Conservation (phyloP, 1,284 basidiomycete species). For the Leccinum subrobustum region DNA sequence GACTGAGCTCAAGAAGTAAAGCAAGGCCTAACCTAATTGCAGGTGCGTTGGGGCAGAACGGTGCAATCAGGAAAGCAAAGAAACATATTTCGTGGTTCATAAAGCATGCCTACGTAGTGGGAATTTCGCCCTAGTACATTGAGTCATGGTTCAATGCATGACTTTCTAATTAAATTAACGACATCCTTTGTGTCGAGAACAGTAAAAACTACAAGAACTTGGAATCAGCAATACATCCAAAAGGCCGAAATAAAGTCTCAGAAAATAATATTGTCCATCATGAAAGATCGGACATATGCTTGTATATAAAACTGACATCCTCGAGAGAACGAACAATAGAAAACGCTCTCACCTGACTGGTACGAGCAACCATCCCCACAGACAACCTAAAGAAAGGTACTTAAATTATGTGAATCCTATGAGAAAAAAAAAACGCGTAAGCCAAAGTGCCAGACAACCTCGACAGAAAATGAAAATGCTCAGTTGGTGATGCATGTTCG, state of each 20-base stretch:
- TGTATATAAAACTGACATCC: conserved; percentile 46
- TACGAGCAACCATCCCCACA: too few species aligned
- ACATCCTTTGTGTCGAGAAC: background rate
- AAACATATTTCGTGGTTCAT: background rate
- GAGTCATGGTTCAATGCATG: background rate
- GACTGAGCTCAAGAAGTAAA: too few species aligned
- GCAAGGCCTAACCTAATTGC: too few species aligned
- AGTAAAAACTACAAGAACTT: background rate
- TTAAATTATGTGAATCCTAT: background rate
- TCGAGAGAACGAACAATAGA: conserved; percentile 12
- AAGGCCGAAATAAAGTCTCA: conserved; percentile 33
- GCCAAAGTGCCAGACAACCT: conserved; percentile 12
- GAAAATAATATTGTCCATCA: conserved; percentile 47
- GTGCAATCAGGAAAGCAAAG: too few species aligned
- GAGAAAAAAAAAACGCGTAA: background rate
- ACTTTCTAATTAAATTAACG: background rate
- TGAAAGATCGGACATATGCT: conserved; percentile 57
- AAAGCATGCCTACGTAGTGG: background rate
- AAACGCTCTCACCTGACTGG: conserved; percentile 13
- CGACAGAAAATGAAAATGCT: conserved; percentile 32
- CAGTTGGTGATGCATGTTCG: conserved; percentile 85
- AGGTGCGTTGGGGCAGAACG: too few species aligned
- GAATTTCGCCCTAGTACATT: background rate
- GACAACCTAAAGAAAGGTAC: background rate
- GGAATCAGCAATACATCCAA: conserved; percentile 10